Base-by-base conservation (phyloP, 2,329 filamentous ascomycete species). In the Chaetomiaceae sp. region DNA sequence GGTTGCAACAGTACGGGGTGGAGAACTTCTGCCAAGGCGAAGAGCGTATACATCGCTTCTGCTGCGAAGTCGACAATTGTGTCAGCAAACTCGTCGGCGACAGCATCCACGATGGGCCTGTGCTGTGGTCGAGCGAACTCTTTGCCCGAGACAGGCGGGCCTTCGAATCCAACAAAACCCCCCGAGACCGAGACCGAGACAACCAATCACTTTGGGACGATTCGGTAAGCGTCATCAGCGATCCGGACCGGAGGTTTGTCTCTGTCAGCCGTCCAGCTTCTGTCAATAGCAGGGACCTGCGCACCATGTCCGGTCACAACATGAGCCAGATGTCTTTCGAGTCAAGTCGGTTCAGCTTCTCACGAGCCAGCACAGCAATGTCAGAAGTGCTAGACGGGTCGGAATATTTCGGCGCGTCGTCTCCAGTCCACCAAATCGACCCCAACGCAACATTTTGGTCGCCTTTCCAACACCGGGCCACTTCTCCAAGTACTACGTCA, bases 21-120 rank as follows among this genome's bases (percentile, higher is more conserved):
- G 90, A 95, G 67, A 96, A 96, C 65, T 92, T 97, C 61, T 99
- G 94, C 71, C 86, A 85, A 61, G 94, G 92, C 5, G 94, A 99
- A 67, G 94, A 99, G 70, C 78, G 94, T 46, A 92, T 99, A 32
- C 94, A 97, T 67, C 84, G 91, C 10, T 94, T 99, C 68, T 94
- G 87, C 65, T 87, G 90, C 60, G 94, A 97, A 67, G 81, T 97
- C 25, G 87, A 92, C 62, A 87, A 83, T 57, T 95, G 90, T 64
- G 86, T 96, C 58, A 86, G 84, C 61, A 90, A 90, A 66, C 76
- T 97, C 7, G 86, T 95, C 27, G 90, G 89, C 25, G 89, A 95
- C 55, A 90, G 84, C 41, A 84, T 95, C 57, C 77, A 87, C 56
- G 89, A 95, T 33, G 89, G 88, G 0, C 90, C 92, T 0, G 89